Evolutionary conservation across 2,329 filamentous ascomycete species (phyloP), one percentile per base, ranked within the genome.

Genomic region (Penicillium oxalicum): DNA sequence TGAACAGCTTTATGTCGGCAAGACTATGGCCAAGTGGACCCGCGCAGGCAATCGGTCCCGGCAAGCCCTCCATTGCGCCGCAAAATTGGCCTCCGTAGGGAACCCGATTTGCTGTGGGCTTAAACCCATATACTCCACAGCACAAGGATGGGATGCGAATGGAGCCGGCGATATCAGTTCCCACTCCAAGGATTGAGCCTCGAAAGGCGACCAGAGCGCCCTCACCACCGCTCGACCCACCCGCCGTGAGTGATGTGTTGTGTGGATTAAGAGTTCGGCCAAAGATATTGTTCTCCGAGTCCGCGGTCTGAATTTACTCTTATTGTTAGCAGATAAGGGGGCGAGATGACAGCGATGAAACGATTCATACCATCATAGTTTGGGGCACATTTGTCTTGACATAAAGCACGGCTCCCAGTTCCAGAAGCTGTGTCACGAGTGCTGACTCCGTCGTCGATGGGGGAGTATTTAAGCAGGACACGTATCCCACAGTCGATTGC

Each of bases 101-200:
- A 26, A 69, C 55, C 2, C 66, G 64, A 13, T 54, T 42, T 4
- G 44, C 46, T 4, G 64, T 66, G 12, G 68, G 68, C 38, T 68
- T 69, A 52, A 70, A 67, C 4, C 66, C 67, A 41, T 67, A 70
- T 1, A 63, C 53, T 0, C 67, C 66, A 37, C 62, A 65, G 50
- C 62, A 68, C 3, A 68, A 52, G 2, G 66, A 53, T 0, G 68
- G 68, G n/a, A 67, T 67, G 13, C 68, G 64, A 43, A 69, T 64
- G 5, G 66, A 68, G 6, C 66, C 66, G 2, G 55, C 68, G 25
- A 70, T 60, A 50, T 71, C 68, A 3, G 66, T 68, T 0, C 66
- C 68, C 1, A 69, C 58, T 3, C 68, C 67, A 0, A 70, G 42
- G 5, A 64, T 55, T 4, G 66, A 69, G 9, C 68, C 68, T 11